These are phyloP conservation scores for Bruguiera gymnorhiza DNA, from an alignment of 345 rosid species.

Conservation along the genomic window DNA sequence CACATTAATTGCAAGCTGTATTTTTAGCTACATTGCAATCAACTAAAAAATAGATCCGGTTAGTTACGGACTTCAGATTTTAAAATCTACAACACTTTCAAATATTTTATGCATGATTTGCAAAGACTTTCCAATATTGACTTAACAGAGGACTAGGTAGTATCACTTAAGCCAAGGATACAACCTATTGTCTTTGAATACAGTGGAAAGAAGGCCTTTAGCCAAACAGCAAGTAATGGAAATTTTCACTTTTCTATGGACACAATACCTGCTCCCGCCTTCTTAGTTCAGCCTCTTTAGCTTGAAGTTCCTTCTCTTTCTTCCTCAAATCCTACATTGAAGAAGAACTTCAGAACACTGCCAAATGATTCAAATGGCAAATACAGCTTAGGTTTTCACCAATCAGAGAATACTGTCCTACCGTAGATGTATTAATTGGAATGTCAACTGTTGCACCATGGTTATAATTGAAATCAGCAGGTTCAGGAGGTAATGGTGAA, in stretches of 20 bases:
- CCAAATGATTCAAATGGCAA: neutral
- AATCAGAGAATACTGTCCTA: neutral
- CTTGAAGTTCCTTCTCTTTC: constrained; percentile 34
- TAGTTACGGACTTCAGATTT: neutral
- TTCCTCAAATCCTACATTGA: constrained; percentile 26
- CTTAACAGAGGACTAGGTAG: no score
- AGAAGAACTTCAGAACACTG: neutral
- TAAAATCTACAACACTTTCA: neutral
- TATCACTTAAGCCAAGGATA: neutral
- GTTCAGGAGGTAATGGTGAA: constrained; percentile 37
- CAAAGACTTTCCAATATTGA: no score
- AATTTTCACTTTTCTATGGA: neutral
- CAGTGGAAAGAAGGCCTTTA: neutral
- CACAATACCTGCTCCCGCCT: constrained; percentile 31
- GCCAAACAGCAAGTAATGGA: neutral
- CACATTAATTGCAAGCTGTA: neutral
- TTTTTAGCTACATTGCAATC: neutral
- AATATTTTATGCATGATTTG: no score
- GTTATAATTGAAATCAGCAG: constrained; percentile 28
- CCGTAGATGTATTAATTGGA: constrained; percentile 28
- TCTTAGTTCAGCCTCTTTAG: constrained; percentile 30
- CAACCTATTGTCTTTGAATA: neutral
- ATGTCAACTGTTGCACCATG: constrained; percentile 33
- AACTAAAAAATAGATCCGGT: neutral
- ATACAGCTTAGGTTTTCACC: constrained; percentile 7